Percentiles rank a stretch among this genome's conserved stretches.
phyloP scores from a whole-genome alignment of 306 rosid genomes.

The Prinsepia uniflora region DNA sequence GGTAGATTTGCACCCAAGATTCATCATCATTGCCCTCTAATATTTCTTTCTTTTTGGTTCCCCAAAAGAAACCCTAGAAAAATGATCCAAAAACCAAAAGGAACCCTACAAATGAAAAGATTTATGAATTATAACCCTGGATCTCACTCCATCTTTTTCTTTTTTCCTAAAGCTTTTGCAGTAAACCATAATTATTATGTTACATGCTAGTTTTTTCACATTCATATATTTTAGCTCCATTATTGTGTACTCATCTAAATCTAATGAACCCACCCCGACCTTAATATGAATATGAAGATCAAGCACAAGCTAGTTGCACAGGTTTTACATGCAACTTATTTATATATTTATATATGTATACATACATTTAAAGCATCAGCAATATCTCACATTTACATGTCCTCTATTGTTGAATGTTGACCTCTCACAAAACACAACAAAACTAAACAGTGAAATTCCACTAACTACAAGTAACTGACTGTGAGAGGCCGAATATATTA shows the following conservation, averaged over 20 bases:
- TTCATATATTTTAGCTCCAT: constrained; percentile 26
- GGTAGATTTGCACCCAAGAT: constrained; percentile 81
- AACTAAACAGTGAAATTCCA: constrained; percentile 66
- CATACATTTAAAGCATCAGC: not conserved
- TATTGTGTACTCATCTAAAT: constrained; percentile 62
- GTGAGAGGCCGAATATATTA: constrained; percentile 11
- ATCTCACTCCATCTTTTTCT: not conserved
- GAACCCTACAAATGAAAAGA: constrained; percentile 43
- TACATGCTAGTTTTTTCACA: constrained; percentile 24
- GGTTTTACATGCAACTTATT: constrained; percentile 31
- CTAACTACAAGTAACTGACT: constrained; percentile 26
- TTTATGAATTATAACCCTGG: constrained; percentile 16
- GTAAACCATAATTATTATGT: constrained; percentile 28
- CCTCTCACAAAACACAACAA: constrained; percentile 29
- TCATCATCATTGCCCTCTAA: constrained; percentile 70
- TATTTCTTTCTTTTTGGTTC: constrained; percentile 39
- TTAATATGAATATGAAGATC: not conserved
- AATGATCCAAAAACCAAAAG: constrained; percentile 13
- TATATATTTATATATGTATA: not conserved
- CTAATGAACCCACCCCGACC: not conserved
- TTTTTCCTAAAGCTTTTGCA: constrained; percentile 28
- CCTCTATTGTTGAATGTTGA: constrained; percentile 64
- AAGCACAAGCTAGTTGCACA: constrained; percentile 33
- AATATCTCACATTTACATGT: constrained; percentile 30
- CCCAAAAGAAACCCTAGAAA: constrained; percentile 38